Evolutionary conservation across 2,329 filamentous ascomycete species (phyloP).

Genomic region (Penicillium sp.): DNA sequence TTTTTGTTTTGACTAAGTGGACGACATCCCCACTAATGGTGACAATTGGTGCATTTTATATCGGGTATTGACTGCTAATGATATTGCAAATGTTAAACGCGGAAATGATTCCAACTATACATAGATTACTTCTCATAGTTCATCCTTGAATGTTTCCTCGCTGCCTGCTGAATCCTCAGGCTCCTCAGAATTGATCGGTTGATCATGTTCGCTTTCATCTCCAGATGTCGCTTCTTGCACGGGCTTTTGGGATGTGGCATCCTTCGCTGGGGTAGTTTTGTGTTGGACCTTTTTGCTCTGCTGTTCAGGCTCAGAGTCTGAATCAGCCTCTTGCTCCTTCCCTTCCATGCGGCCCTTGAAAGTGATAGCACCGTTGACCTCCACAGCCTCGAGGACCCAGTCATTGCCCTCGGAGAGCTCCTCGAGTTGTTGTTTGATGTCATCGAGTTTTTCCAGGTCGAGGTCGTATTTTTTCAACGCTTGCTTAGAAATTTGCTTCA

Average conservation of each 20-base stretch:
- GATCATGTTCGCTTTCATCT: constrained; percentile 8
- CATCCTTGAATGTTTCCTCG: constrained; percentile 43
- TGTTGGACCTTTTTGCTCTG: constrained; percentile 12
- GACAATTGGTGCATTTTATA: not conserved
- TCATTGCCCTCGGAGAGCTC: constrained; percentile 67
- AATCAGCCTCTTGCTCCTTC: constrained; percentile 46
- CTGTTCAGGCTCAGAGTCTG: constrained; percentile 4
- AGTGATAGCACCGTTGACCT: constrained; percentile 65
- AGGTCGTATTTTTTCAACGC: constrained; percentile 70
- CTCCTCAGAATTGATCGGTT: constrained; percentile 1
- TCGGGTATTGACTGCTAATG: not conserved
- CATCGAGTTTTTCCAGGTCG: constrained; percentile 66
- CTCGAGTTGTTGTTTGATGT: constrained; percentile 67
- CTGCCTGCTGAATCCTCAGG: constrained; percentile 27
- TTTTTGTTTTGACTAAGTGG: not conserved
- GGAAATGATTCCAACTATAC: not conserved
- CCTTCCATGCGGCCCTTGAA: constrained; percentile 68
- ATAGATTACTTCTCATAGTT: constrained; percentile 27
- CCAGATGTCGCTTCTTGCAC: constrained; percentile 12
- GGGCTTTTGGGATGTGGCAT: constrained; percentile 24
- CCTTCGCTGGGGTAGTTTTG: constrained; percentile 17
- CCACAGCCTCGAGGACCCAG: constrained; percentile 80
- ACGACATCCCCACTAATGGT: not conserved
- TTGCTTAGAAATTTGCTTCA: constrained; percentile 62
- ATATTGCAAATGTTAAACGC: not conserved